phyloP scores from a whole-genome alignment of 129 eudicot genomes.

The Arctium minus region DNA sequence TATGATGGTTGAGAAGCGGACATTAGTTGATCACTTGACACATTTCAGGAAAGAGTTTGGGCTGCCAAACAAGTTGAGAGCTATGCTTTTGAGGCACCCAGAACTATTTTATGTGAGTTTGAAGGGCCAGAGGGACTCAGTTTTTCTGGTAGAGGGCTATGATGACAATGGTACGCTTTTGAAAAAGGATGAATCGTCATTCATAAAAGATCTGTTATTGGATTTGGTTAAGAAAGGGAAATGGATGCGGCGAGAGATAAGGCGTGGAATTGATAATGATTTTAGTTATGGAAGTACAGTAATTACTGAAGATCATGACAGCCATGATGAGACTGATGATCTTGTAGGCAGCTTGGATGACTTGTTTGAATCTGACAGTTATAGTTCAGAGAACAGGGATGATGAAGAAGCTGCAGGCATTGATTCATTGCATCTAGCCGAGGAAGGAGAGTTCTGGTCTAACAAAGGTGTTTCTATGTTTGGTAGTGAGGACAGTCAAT shows the following conservation, averaged over 20 bases:
- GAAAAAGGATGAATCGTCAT: slow-evolving; percentile 52
- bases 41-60: slow-evolving; percentile 93
- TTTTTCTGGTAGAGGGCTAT: slow-evolving; percentile 80
- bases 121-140: slow-evolving; percentile 86
- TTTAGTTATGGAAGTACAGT: slow-evolving; percentile 7
- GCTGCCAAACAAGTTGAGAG: slow-evolving; percentile 76
- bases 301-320: slow-evolving; percentile 30
- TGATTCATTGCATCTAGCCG: slow-evolving; percentile 12
- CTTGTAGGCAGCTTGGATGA: slow-evolving; percentile 59
- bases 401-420: slow-evolving; percentile 40
- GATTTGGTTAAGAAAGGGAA: slow-evolving; percentile 70
- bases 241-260: slow-evolving; percentile 62
- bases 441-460: slow-evolving; percentile 57
- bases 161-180: slow-evolving; percentile 65
- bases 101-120: slow-evolving; percentile 88
- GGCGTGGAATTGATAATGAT: slow-evolving; percentile 12
- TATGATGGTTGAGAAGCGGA: slow-evolving; percentile 85
- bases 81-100: slow-evolving; percentile 88
- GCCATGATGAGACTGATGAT: slow-evolving; percentile 35
- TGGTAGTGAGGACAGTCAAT: slow-evolving; percentile 12
- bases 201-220: slow-evolving; percentile 45
- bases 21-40: slow-evolving; percentile 86
- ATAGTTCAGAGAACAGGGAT: slow-evolving; percentile 31
- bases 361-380: slow-evolving; percentile 49
- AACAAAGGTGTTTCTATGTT: slow-evolving; percentile 20